Conservation (phyloP, 164 flowering plant genomes). For the Tinospora cordifolia region DNA sequence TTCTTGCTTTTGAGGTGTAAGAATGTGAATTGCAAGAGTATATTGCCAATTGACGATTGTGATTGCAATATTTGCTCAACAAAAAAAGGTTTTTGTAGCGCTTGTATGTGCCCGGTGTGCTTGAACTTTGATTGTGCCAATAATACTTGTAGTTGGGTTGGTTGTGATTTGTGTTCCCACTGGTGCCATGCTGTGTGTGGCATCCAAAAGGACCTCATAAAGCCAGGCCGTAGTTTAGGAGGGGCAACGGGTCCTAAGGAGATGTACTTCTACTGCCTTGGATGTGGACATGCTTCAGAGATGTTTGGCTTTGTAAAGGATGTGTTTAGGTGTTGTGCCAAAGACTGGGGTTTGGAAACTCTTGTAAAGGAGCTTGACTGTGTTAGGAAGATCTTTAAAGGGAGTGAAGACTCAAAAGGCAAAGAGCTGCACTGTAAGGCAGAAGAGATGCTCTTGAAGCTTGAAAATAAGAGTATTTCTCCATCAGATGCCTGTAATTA, state of each 20-base stretch:
- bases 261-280: constrained; percentile 85
- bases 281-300: constrained; percentile 88
- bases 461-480: constrained; percentile 44
- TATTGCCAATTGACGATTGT: constrained; percentile 84
- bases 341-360: constrained; percentile 68
- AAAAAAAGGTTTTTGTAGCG: constrained; percentile 84
- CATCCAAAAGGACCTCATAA: constrained; percentile 57
- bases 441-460: constrained; percentile 49
- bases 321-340: constrained; percentile 63
- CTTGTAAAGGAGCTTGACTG: constrained; percentile 75
- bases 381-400: constrained; percentile 71
- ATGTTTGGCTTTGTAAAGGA: constrained; percentile 96
- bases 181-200: constrained; percentile 98
- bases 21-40: constrained; percentile 60
- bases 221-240: constrained; percentile 59
- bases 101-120: constrained; percentile 94
- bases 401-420: constrained; percentile 67
- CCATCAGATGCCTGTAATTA: constrained; percentile 57
- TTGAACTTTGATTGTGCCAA: constrained; percentile 73
- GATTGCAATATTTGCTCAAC: constrained; percentile 87
- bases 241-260: constrained; percentile 56
- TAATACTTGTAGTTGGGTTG: constrained; percentile 97
- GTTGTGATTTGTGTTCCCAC: constrained; percentile 87
- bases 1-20: constrained; percentile 65
- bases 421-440: constrained; percentile 57